A percentile compares a stretch with the other conserved stretches of the same genome.
Evolutionary conservation across 1,139 yeast species (phyloP).

Genomic region (Lodderomyces pseudojiufengensis): DNA sequence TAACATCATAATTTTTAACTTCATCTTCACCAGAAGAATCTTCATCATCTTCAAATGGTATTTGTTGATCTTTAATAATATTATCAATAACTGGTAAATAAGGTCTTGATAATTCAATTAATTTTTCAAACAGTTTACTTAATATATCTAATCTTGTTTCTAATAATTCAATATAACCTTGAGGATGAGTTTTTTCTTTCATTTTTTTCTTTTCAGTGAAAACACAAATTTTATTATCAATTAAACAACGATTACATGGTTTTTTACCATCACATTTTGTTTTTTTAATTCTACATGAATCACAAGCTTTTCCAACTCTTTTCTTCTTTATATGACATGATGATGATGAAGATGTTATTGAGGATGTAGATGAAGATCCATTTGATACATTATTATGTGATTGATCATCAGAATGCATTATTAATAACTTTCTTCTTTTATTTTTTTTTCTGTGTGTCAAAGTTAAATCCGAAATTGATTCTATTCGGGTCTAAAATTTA

Average conservation of each 20-base stretch:
- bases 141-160: constrained; percentile 65
- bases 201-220: constrained; percentile 65
- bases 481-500: too few species aligned
- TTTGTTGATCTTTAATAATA: constrained; percentile 5
- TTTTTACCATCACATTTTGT: constrained; percentile 76
- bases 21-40: neutral
- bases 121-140: constrained; percentile 50
- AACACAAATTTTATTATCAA: constrained; percentile 72
- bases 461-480: too few species aligned
- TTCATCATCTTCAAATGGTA: neutral
- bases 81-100: constrained; percentile 27
- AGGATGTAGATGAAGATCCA: too few species aligned
- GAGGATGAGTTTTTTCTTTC: constrained; percentile 59
- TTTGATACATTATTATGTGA: too few species aligned
- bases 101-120: constrained; percentile 34
- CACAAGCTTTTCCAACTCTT: constrained; percentile 80
- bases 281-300: constrained; percentile 70
- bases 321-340: constrained; percentile 44
- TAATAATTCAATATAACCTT: constrained; percentile 65
- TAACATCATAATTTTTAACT: constrained; percentile 16
- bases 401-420: too few species aligned
- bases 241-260: constrained; percentile 67
- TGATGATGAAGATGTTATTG: too few species aligned
- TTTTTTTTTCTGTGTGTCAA: too few species aligned
- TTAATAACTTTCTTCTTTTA: too few species aligned